Evolutionary conservation across 2,329 filamentous ascomycete genomes (phyloP).

Genomic region (Penicillium oxalicum): DNA sequence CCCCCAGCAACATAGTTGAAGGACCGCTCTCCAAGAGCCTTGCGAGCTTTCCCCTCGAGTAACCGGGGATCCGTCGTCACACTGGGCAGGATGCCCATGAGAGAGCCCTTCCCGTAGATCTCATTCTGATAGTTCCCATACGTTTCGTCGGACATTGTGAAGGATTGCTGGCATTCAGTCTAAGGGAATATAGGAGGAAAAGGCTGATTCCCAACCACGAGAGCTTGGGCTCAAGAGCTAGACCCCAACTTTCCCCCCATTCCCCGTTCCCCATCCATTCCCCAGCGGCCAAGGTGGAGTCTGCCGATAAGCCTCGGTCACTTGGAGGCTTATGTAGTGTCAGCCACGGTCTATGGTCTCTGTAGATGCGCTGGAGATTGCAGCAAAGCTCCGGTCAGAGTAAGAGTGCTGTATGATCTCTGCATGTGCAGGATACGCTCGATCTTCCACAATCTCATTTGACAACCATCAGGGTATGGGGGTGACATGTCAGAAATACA

Average conservation of each 20-base stretch:
- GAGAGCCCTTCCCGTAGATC: constrained; percentile 50
- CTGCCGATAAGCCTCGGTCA: constrained; percentile 6
- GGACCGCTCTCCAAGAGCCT: constrained; percentile 42
- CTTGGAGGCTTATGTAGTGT: not conserved
- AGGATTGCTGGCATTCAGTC: no score
- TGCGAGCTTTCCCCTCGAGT: constrained; percentile 51
- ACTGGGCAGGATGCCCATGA: constrained; percentile 44
- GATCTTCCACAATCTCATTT: no score
- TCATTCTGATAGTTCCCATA: constrained; percentile 45
- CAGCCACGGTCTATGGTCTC: not conserved
- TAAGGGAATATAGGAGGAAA: not conserved
- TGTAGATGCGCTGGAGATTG: no score
- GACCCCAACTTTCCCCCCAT: no score
- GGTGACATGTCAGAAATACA: no score
- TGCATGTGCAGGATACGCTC: no score
- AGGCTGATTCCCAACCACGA: not conserved
- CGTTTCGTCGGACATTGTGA: constrained; percentile 28
- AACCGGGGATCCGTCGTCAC: constrained; percentile 56
- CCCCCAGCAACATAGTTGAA: constrained; percentile 60
- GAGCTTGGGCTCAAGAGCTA: not conserved
- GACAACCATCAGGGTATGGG: no score
- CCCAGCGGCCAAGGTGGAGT: constrained; percentile 3
- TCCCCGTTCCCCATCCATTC: no score
- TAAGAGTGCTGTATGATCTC: no score
- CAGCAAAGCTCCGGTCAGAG: no score